These are phyloP conservation scores for Verticillium longisporum DNA, from an alignment of 2,329 filamentous ascomycete genomes.

Conservation along the genomic window DNA sequence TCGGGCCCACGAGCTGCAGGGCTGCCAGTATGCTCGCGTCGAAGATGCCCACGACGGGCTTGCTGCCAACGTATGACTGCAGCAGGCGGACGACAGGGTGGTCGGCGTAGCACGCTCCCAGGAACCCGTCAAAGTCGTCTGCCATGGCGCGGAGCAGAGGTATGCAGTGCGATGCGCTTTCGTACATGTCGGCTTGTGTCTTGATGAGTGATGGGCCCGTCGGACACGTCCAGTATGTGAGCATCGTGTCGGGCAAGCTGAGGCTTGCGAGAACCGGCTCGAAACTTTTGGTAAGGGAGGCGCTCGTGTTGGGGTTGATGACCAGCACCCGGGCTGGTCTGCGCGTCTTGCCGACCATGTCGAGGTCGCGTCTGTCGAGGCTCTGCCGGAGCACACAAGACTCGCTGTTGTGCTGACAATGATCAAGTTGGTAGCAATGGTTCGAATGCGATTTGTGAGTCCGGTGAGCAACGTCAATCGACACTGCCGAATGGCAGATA, in stretches of 20 bases:
- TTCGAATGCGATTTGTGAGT: neutral
- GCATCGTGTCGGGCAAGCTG: neutral
- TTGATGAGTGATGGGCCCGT: conserved; percentile 8
- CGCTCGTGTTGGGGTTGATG: conserved; percentile 10
- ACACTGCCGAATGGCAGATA: neutral
- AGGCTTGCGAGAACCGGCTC: conserved; percentile 5
- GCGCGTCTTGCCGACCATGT: neutral
- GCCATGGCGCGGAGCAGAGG: conserved; percentile 5
- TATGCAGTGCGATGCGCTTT: conserved; percentile 7
- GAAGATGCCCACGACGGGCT: conserved; percentile 10
- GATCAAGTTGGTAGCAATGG: neutral
- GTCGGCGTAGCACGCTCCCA: conserved; percentile 10
- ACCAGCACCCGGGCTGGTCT: conserved; percentile 5
- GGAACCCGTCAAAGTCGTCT: conserved; percentile 8
- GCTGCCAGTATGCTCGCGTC: conserved; percentile 10
- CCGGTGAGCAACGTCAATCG: conserved; percentile 1
- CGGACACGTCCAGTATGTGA: conserved; percentile 10
- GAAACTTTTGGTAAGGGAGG: conserved; percentile 5
- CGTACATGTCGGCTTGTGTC: conserved; percentile 8
- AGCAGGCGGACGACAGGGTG: conserved; percentile 6
- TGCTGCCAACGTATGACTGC: conserved; percentile 4
- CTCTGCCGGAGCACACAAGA: neutral
- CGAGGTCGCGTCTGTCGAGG: neutral
- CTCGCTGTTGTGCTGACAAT: neutral
- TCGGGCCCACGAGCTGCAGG: conserved; percentile 1